Conservation (phyloP, 768 basidiomycete genomes). For the Amanita jacksonii region DNA sequence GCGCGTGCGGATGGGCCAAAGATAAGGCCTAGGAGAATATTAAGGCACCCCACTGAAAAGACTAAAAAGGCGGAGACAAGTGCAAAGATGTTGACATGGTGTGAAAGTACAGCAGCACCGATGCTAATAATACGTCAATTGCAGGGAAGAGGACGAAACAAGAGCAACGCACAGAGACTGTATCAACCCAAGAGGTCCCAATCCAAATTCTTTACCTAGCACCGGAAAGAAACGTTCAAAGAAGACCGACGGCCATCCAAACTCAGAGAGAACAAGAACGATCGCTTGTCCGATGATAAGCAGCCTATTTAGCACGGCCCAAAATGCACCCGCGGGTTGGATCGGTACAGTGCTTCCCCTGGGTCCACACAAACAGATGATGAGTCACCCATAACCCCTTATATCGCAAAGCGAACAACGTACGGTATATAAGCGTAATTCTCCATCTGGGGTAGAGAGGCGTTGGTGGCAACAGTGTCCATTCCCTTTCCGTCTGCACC, state of each 20-base stretch:
- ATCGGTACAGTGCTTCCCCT: slow-evolving; percentile 81
- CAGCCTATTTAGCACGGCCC: slow-evolving; percentile 82
- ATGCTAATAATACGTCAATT: slow-evolving; percentile 30
- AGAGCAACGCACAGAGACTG: slow-evolving; percentile 54
- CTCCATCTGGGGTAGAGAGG: slow-evolving; percentile 21
- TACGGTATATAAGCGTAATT: slow-evolving; percentile 77
- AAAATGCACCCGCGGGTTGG: slow-evolving; percentile 85
- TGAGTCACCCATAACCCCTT: slow-evolving; percentile 6
- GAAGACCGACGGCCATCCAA: slow-evolving; percentile 71
- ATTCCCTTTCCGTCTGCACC: slow-evolving; percentile 28
- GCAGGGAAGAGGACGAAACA: neutral
- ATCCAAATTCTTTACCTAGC: slow-evolving; percentile 72
- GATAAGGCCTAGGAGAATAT: slow-evolving; percentile 69
- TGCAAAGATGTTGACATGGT: slow-evolving; percentile 79
- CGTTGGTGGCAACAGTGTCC: slow-evolving; percentile 19
- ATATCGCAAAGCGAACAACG: slow-evolving; percentile 16
- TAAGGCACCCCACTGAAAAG: slow-evolving; percentile 85
- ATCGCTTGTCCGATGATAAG: slow-evolving; percentile 82
- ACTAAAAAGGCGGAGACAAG: slow-evolving; percentile 90
- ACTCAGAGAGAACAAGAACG: slow-evolving; percentile 73
- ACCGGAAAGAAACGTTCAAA: slow-evolving; percentile 84
- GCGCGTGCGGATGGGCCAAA: slow-evolving; percentile 54
- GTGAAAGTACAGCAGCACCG: slow-evolving; percentile 62
- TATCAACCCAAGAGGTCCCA: slow-evolving; percentile 81
- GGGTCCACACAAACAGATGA: slow-evolving; percentile 6